Evolutionary conservation across 306 rosid species (phyloP).

Genomic region (Cicer yamashitae): DNA sequence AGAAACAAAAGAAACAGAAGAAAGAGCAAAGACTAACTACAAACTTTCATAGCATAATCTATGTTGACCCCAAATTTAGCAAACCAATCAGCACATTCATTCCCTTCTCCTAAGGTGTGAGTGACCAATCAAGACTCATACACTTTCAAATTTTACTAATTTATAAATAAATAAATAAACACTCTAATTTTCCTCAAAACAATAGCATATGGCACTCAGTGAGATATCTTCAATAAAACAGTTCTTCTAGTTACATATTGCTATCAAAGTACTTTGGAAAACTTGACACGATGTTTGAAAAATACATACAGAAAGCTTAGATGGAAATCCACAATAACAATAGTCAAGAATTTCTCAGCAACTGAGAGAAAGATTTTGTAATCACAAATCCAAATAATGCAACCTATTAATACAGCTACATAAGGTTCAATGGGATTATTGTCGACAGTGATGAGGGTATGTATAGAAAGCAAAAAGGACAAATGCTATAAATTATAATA

Average conservation of each 20-base stretch:
- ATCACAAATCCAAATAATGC: constrained; percentile 29
- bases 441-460: not conserved
- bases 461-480: not conserved
- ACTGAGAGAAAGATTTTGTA: not conserved
- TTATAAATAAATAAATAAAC: too few relatives aligned
- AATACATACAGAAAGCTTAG: constrained; percentile 25
- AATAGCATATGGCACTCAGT: constrained; percentile 1
- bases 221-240: constrained; percentile 1
- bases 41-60: not conserved
- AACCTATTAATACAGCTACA: constrained; percentile 10
- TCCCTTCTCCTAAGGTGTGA: not conserved
- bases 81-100: not conserved
- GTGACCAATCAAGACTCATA: not conserved
- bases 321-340: constrained; percentile 26
- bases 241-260: not conserved
- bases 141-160: not conserved
- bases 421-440: constrained; percentile 1
- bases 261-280: constrained; percentile 8
- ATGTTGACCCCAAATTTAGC: not conserved
- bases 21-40: not conserved
- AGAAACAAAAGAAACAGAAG: not conserved
- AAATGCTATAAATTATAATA: not conserved
- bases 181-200: not conserved
- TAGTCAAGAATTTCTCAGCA: constrained; percentile 1
- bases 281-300: constrained; percentile 28